Percentiles rank a stretch among this genome's conserved stretches.
Conservation (phyloP, 2,329 filamentous ascomycete species). For the Chalara sp. region DNA sequence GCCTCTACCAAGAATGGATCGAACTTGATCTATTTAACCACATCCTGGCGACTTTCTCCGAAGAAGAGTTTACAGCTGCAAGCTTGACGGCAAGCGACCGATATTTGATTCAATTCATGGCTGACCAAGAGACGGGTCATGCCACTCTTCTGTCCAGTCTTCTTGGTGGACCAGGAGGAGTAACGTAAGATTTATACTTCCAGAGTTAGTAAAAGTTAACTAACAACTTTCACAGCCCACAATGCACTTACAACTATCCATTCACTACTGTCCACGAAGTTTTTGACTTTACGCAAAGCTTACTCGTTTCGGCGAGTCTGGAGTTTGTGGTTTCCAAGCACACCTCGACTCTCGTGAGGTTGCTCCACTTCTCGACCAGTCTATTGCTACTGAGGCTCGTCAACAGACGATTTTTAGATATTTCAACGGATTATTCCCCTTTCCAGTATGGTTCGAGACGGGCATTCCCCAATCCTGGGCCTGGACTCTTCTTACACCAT, state of each 20-base stretch:
- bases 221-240: constrained; percentile 28
- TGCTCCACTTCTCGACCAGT: constrained; percentile 65
- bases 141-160: constrained; percentile 73
- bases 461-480: constrained; percentile 80
- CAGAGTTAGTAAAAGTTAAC: too few relatives aligned
- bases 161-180: constrained; percentile 52
- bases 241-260: constrained; percentile 77
- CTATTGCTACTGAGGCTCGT: constrained; percentile 71
- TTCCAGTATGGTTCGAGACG: constrained; percentile 76
- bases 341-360: constrained; percentile 73
- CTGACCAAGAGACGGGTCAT: constrained; percentile 69
- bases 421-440: constrained; percentile 71
- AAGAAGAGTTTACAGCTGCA: constrained; percentile 60
- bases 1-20: constrained; percentile 77
- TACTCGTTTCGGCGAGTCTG: constrained; percentile 74
- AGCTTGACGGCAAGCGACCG: constrained; percentile 65
- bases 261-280: constrained; percentile 68
- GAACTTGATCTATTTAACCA: constrained; percentile 79
- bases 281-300: constrained; percentile 81
- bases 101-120: constrained; percentile 69
- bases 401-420: constrained; percentile 84
- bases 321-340: constrained; percentile 73
- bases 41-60: constrained; percentile 62
- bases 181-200: constrained; percentile 36
- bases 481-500: constrained; percentile 75